A percentile compares a stretch with the other conserved stretches of the same genome.
Conservation (phyloP, 805 yeast genomes). For the Saturnispora sekii region DNA sequence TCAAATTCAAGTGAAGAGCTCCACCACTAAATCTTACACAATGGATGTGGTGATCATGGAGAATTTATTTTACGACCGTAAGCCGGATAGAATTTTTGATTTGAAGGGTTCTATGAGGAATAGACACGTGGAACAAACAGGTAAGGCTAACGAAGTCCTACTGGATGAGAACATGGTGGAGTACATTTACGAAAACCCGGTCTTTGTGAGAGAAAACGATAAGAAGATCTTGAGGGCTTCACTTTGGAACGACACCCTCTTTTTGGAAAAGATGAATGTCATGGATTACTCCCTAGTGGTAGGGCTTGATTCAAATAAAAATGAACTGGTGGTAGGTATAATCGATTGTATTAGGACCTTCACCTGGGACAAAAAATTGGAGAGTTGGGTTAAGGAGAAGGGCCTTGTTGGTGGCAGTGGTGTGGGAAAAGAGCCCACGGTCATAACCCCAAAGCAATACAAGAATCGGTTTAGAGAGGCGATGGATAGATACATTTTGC, state of each 20-base stretch:
- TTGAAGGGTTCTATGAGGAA: constrained; percentile 97
- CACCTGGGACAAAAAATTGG: constrained; percentile 97
- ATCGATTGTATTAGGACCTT: constrained; percentile 91
- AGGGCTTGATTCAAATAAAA: constrained; percentile 69
- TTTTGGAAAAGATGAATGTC: constrained; percentile 92
- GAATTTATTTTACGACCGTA: constrained; percentile 77
- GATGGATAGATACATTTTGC: constrained; percentile 88
- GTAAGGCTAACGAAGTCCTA: constrained; percentile 87
- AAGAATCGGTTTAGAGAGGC: constrained; percentile 92
- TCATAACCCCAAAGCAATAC: constrained; percentile 93
- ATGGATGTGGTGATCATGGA: constrained; percentile 95
- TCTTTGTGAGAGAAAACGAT: constrained; percentile 87
- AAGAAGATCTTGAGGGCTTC: constrained; percentile 81
- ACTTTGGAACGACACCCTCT: constrained; percentile 89
- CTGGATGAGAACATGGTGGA: constrained; percentile 98
- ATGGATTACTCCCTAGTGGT: constrained; percentile 96
- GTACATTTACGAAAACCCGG: constrained; percentile 90
- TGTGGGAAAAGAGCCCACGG: constrained; percentile 89
- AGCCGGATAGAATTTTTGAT: constrained; percentile 82
- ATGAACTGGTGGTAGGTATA: constrained; percentile 81
- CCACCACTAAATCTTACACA: constrained; percentile 61
- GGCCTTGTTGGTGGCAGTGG: constrained; percentile 74
- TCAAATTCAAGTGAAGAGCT: constrained; percentile 81
- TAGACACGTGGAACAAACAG: constrained; percentile 93
- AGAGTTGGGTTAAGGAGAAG: constrained; percentile 97